A percentile compares a stretch with the other conserved stretches of the same genome.
Conservation (phyloP, 148 eudicot species). For the Rhododendron ferrugineum region DNA sequence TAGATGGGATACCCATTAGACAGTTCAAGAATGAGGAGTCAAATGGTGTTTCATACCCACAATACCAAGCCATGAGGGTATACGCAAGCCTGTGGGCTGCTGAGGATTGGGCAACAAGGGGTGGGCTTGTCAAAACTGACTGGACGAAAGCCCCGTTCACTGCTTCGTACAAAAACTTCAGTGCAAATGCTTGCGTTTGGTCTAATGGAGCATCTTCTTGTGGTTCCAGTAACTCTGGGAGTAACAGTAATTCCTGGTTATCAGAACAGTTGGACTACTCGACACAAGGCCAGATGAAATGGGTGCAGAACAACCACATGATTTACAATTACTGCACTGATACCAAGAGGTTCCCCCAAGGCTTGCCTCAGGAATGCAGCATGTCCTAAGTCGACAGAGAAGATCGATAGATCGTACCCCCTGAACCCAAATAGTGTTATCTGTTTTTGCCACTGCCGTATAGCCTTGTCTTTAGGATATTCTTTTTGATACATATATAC, state of each 20-base stretch:
- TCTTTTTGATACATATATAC: background rate
- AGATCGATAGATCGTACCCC: background rate
- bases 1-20: background rate
- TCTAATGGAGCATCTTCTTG: background rate
- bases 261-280: background rate
- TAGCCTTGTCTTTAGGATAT: background rate
- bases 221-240: background rate
- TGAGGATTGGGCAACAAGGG: background rate
- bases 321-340: conserved; percentile 6
- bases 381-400: background rate
- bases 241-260: background rate
- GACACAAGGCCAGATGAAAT: background rate
- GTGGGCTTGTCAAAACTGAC: background rate
- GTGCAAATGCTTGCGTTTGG: background rate
- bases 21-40: background rate
- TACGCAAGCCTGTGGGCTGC: background rate
- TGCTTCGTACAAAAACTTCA: background rate
- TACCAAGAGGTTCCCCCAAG: conserved; percentile 4
- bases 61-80: background rate
- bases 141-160: background rate
- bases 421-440: background rate
- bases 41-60: background rate
- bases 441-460: background rate
- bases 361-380: background rate
- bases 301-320: background rate